A percentile compares a stretch with the other conserved stretches of the same genome.
These are phyloP conservation scores for Amanita muscaria DNA, from an alignment of 768 basidiomycete species.

Conservation along the genomic window DNA sequence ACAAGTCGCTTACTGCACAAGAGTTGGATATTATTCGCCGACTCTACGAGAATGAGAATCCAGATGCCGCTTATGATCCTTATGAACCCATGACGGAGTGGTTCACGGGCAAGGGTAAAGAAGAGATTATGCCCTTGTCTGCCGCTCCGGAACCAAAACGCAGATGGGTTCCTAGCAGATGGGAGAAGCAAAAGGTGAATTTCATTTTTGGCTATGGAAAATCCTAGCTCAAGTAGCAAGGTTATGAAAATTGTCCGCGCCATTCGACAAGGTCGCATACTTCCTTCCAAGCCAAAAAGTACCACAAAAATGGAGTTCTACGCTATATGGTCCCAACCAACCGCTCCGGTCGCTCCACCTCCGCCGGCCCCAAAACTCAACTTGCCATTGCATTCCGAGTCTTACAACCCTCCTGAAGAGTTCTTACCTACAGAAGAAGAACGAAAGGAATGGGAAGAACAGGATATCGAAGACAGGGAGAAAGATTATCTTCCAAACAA, in stretches of 20 bases:
- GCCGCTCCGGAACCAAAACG: slow-evolving; percentile 92
- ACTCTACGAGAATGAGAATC: slow-evolving; percentile 85
- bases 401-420: slow-evolving; percentile 97
- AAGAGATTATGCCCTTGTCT: slow-evolving; percentile 89
- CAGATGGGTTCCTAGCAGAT: slow-evolving; percentile 95
- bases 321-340: slow-evolving; percentile 79
- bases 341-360: slow-evolving; percentile 73
- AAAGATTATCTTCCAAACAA: slow-evolving; percentile 85
- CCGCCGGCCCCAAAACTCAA: slow-evolving; percentile 87
- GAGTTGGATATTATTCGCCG: slow-evolving; percentile 93
- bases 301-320: slow-evolving; percentile 65
- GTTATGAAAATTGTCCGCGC: slow-evolving; percentile 99
- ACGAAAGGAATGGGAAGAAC: slow-evolving; percentile 70
- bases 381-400: slow-evolving; percentile 90
- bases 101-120: slow-evolving; percentile 95
- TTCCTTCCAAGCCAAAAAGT: slow-evolving; percentile 83
- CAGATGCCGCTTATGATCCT: slow-evolving; percentile 83
- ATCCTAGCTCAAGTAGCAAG: slow-evolving; percentile 28
- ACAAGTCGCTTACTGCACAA: slow-evolving; percentile 79
- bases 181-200: slow-evolving; percentile 99
- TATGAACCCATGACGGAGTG: slow-evolving; percentile 93
- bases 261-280: slow-evolving; percentile 90
- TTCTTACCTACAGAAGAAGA: slow-evolving; percentile 85
- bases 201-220: slow-evolving; percentile 3
- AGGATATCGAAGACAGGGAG: slow-evolving; percentile 84